Conservation (phyloP, 345 rosid genomes). For the Pistacia integerrima region DNA sequence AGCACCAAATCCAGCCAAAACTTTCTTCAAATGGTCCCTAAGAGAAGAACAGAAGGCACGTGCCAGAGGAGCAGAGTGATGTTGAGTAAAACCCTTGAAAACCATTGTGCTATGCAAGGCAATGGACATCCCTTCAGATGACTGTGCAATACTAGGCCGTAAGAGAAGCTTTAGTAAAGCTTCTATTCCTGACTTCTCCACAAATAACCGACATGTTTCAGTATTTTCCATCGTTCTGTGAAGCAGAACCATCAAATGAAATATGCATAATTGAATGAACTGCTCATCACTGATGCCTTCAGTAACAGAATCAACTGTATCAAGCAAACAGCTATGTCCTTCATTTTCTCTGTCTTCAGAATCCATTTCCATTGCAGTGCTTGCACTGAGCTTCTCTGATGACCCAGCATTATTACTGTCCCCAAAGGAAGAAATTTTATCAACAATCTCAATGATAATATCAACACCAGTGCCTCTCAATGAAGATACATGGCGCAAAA, state of each 20-base stretch:
- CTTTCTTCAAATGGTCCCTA: conserved; percentile 73
- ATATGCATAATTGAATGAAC: conserved; percentile 79
- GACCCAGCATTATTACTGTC: conserved; percentile 47
- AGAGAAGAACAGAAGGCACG: conserved; percentile 86
- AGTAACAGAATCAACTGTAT: conserved; percentile 42
- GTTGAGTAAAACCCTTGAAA: conserved; percentile 93
- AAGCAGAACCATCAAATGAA: conserved; percentile 91
- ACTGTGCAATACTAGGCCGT: conserved; percentile 83
- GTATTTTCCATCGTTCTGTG: conserved; percentile 94
- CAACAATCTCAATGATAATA: conserved; percentile 83
- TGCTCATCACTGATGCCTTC: conserved; percentile 77
- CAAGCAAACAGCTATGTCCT: conserved; percentile 45
- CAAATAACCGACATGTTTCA: conserved; percentile 89
- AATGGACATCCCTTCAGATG: conserved; percentile 95
- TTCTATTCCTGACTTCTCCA: conserved; percentile 96
- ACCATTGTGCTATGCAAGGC: conserved; percentile 97
- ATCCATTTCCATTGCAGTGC: conserved; percentile 89
- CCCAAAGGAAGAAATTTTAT: conserved; percentile 69
- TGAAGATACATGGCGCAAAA: conserved; percentile 86
- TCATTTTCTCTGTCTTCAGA: conserved; percentile 64
- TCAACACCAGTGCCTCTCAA: conserved; percentile 87
- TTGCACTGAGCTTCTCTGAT: conserved; percentile 51
- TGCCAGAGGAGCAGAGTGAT: conserved; percentile 88
- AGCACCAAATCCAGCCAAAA: conserved; percentile 54
- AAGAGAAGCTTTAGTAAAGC: conserved; percentile 82